Evolutionary conservation across 768 basidiomycete species (phyloP), one percentile per base, ranked within the genome.

Genomic region (Kondoa subrosea): DNA sequence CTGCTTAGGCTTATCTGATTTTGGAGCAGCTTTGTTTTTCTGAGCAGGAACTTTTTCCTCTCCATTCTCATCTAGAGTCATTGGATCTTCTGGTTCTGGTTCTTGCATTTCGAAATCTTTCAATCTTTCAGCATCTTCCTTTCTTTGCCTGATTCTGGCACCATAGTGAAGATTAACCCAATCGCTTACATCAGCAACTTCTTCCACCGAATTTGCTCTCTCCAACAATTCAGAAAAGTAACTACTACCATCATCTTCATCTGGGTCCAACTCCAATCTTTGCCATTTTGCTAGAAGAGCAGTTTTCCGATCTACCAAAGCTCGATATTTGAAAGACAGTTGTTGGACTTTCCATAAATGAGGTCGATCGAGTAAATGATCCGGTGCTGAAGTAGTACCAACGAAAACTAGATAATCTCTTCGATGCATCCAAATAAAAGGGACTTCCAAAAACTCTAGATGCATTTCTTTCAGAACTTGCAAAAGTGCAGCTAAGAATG

Each of bases 371-470:
- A 99, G 82, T 32, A 96, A 84, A 70, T 87, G 26, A 58, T 26
- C 29, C 15, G 67, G 64, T 26, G 63, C 1, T 12, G 57, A 15
- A 17, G 61, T 25, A 33, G 79, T 76, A 60, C 90, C 87, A 77
- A 88, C 88, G 76, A 87, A 83, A 59, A 85, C 84, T 73, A 97
- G 86, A 74, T 88, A 87, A 76, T 99, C 95, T 40, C 88, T 83
- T 73, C 88, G 89, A 80, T 96, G 90, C 21, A 85, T 84, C 87
- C 88, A 95, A 70, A 97, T 85, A 78, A 91, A 92, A 0, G 95
- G 91, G 4, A 96, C 92, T 76, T 99, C 95, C 71, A 88, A 86
- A 73, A 89, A 84, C 57, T 90, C 84, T 63, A 89, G 78, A 77
- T 97, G 92, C 66, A 97, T 81, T 75, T 85, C 88, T 34, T 85